Conservation (phyloP, 2,329 filamentous ascomycete species). For the Penicillium janthinellum region DNA sequence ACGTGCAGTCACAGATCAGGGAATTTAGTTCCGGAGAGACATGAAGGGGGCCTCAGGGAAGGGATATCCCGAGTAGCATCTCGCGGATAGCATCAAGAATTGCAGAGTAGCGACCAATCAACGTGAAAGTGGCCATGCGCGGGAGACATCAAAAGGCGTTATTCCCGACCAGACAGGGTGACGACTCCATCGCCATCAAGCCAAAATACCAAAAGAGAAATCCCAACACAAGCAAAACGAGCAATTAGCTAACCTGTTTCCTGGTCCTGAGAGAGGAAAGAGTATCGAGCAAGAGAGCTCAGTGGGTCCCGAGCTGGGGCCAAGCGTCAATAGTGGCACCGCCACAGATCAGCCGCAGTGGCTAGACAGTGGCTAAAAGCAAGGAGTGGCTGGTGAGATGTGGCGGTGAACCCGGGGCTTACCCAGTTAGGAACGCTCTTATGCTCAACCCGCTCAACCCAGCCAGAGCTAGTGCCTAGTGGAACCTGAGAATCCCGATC, state of each 20-base stretch:
- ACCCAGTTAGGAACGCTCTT: slow-evolving; percentile 13
- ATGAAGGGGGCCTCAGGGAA: neutral
- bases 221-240: slow-evolving; percentile 16
- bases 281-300: neutral
- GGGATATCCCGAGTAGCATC: neutral
- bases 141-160: neutral
- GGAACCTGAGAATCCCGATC: neutral
- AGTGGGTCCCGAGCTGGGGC: neutral
- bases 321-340: slow-evolving; percentile 3
- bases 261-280: neutral
- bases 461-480: neutral
- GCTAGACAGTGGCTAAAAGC: slow-evolving; percentile 20
- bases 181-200: neutral
- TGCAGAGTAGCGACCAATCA: neutral
- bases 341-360: slow-evolving; percentile 16
- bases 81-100: neutral
- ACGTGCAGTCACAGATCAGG: neutral
- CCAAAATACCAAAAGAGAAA: neutral
- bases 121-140: neutral
- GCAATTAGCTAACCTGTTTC: slow-evolving; percentile 5
- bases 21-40: neutral
- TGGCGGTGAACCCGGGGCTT: slow-evolving; percentile 20
- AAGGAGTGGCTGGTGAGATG: slow-evolving; percentile 26
- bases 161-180: neutral
- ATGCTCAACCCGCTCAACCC: neutral